These are phyloP conservation scores for Magnaporthiopsis poae DNA, from an alignment of 2,329 filamentous ascomycete genomes.

Conservation along the genomic window DNA sequence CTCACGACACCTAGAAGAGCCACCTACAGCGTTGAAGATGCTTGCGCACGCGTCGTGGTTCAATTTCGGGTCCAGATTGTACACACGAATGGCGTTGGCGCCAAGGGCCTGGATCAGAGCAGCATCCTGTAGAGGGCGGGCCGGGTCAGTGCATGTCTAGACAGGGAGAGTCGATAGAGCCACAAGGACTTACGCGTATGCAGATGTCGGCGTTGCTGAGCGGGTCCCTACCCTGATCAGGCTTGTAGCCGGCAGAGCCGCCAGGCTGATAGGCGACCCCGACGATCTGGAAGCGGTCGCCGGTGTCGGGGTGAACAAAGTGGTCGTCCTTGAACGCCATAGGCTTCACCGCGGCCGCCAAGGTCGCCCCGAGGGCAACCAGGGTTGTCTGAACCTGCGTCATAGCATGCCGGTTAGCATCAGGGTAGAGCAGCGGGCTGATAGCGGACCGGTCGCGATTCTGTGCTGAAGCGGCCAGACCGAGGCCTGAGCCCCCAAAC, in stretches of 20 bases:
- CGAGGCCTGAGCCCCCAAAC: too few species aligned
- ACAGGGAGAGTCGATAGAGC: neutral
- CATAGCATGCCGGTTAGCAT: neutral
- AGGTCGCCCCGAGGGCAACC: constrained; percentile 42
- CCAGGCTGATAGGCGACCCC: constrained; percentile 62
- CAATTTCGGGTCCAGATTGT: constrained; percentile 55
- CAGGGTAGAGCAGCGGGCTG: neutral
- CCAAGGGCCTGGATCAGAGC: constrained; percentile 56
- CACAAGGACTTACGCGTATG: constrained; percentile 29
- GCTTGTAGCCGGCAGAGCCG: constrained; percentile 53
- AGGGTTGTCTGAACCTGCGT: constrained; percentile 33
- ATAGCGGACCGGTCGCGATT: neutral
- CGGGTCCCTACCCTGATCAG: constrained; percentile 43
- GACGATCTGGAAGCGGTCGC: constrained; percentile 54
- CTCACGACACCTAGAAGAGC: neutral
- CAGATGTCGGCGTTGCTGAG: constrained; percentile 49
- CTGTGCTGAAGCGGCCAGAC: too few species aligned
- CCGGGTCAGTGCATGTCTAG: neutral
- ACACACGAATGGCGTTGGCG: constrained; percentile 60
- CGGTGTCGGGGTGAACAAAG: constrained; percentile 50
- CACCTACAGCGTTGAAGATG: constrained; percentile 51
- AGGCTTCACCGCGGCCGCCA: constrained; percentile 46
- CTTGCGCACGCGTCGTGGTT: constrained; percentile 59
- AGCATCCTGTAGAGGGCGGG: constrained; percentile 33
- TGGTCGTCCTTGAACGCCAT: constrained; percentile 47